Evolutionary conservation across 495 filamentous ascomycete genomes (phyloP), one percentile per base, ranked within the genome.

Genomic region (Clavariopsis aquatica): DNA sequence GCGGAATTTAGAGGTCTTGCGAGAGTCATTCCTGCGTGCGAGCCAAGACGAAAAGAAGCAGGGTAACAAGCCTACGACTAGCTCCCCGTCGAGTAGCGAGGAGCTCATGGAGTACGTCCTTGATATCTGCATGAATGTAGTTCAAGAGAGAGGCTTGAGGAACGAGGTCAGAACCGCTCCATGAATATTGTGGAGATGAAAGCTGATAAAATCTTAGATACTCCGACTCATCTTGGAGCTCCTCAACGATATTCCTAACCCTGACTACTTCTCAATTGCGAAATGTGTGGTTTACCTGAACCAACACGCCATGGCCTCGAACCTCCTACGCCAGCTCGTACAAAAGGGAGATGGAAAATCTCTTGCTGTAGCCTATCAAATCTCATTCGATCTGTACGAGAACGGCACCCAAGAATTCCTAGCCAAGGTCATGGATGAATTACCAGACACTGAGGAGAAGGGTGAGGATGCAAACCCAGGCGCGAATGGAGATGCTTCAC

Each of bases 341-440:
- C 80, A 86, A 64, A 89, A 90, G 70, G 90, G 87, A 9, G 92
- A 94, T 69, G 76, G 83, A 19, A 85, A 83, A 55, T 89, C 91
- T 3, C 82, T 88, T 12, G 89, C 93, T 0, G 85, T 93, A 52
- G 95, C 94, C 22, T 98, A 98, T 73, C 95, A 99, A 72, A 94
- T 98, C 28, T 93, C 94, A 1, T 99, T 99, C 73, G 94, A 98
- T 69, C 84, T 99, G 29, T 96, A 96, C 76, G 94, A 97, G 74
- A 98, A 98, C 69, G 93, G 93, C 70, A 96, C 94, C 0, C 94
- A 99, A 71, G 93, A 97, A 69, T 99, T 98, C 71, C 77, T 99
- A 19, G 86, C 87, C 64, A 97, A 92, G 76, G 92, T 98, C 64
- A 89, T 90, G 73, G 84, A 90, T 46, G 84, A 89, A 47, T 82